A percentile compares a stretch with the other conserved stretches of the same genome.
Evolutionary conservation across 192 early-diverging fungal species (phyloP).

Genomic region (Coemansia sp.): DNA sequence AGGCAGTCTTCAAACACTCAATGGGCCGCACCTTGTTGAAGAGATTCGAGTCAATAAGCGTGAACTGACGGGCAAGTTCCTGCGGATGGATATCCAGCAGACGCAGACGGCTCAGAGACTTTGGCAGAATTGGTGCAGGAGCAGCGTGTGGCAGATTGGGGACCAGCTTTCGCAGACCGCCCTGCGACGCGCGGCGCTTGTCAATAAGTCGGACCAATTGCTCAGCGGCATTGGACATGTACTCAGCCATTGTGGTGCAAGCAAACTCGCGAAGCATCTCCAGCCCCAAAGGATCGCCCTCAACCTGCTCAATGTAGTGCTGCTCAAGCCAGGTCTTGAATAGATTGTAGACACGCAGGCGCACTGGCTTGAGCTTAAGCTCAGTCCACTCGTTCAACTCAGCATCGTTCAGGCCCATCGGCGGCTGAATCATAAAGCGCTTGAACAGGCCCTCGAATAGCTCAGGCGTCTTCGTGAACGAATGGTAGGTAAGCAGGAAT

Average conservation of each 20-base stretch:
- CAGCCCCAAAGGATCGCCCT: slow-evolving; percentile 68
- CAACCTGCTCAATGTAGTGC: slow-evolving; percentile 79
- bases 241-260: slow-evolving; percentile 67
- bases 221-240: slow-evolving; percentile 66
- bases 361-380: slow-evolving; percentile 83
- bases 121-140: slow-evolving; percentile 81
- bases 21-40: slow-evolving; percentile 82
- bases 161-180: slow-evolving; percentile 62
- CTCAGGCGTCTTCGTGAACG: slow-evolving; percentile 79
- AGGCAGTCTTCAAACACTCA: slow-evolving; percentile 91
- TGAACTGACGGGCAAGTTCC: slow-evolving; percentile 94
- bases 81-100: slow-evolving; percentile 88
- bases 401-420: slow-evolving; percentile 58
- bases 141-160: slow-evolving; percentile 62
- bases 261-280: slow-evolving; percentile 74
- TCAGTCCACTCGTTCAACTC: slow-evolving; percentile 82
- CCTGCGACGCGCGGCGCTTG: slow-evolving; percentile 64
- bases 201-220: slow-evolving; percentile 81
- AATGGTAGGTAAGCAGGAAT: slow-evolving; percentile 93
- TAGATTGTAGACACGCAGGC: slow-evolving; percentile 92
- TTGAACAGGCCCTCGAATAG: slow-evolving; percentile 72
- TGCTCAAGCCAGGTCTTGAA: slow-evolving; percentile 96
- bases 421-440: slow-evolving; percentile 79
- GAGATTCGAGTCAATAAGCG: slow-evolving; percentile 83
- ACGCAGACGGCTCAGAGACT: slow-evolving; percentile 72